A percentile compares a stretch with the other conserved stretches of the same genome.
Evolutionary conservation across 768 basidiomycete species (phyloP).

Genomic region (Serendipita indica): DNA sequence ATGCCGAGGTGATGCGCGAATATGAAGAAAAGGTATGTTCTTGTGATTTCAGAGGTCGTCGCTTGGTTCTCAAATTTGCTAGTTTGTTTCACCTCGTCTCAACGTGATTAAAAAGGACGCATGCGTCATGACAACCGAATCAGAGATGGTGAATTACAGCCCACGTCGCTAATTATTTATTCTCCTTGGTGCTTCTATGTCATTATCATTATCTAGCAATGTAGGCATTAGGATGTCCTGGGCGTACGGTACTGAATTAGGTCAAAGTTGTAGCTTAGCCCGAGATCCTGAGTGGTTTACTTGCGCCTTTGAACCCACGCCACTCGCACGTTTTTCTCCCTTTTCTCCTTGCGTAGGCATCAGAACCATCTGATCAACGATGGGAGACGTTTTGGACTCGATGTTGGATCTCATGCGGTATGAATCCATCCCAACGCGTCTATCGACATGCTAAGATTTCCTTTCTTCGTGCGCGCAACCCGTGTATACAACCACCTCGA

Average conservation of each 20-base stretch:
- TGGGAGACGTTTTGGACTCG: conserved; percentile 58
- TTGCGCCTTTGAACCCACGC: background rate
- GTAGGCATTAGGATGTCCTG: too few relatives aligned
- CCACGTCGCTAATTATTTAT: background rate
- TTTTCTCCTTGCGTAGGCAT: too few relatives aligned
- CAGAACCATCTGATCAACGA: too few relatives aligned
- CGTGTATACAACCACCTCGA: too few relatives aligned
- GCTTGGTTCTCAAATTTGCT: conserved; percentile 1
- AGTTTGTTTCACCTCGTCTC: conserved; percentile 78
- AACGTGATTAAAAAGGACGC: conserved; percentile 64
- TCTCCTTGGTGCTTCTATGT: background rate
- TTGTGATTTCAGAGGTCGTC: background rate
- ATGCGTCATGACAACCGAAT: conserved; percentile 73
- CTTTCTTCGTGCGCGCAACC: too few relatives aligned
- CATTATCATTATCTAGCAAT: too few relatives aligned
- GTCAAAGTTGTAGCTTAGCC: too few relatives aligned
- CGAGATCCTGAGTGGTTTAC: too few relatives aligned
- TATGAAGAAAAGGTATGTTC: conserved; percentile 59
- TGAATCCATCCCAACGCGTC: too few relatives aligned
- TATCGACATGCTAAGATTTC: background rate
- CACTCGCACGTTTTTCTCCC: background rate
- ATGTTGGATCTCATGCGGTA: conserved; percentile 80
- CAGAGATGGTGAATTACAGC: conserved; percentile 42
- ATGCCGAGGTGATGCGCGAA: conserved; percentile 70
- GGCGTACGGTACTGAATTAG: too few relatives aligned